These are phyloP conservation scores for Thuja plicata DNA, from an alignment of 83 land plant genomes.

Conservation along the genomic window DNA sequence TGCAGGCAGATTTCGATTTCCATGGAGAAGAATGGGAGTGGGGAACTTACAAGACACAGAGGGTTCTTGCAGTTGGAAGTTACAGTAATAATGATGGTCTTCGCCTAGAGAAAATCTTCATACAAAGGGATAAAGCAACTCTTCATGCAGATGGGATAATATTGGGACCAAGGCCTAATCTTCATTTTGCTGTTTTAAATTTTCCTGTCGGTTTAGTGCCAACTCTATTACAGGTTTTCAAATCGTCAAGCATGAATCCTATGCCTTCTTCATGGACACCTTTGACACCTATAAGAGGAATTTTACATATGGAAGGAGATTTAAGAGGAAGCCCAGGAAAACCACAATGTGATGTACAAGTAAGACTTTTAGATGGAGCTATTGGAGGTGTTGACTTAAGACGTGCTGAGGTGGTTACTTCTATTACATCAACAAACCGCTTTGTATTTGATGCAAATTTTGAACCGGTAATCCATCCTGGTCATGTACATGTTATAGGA, in stretches of 20 bases:
- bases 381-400: constrained; percentile 95
- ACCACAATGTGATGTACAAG: constrained; percentile 97
- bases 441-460: constrained; percentile 96
- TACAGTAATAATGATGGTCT: constrained; percentile 91
- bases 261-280: constrained; percentile 67
- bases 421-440: constrained; percentile 82
- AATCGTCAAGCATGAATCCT: constrained; percentile 68
- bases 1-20: constrained; percentile 95
- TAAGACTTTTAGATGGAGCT: constrained; percentile 91
- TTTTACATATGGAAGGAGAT: constrained; percentile 96
- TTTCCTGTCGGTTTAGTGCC: constrained; percentile 94
- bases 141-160: constrained; percentile 98
- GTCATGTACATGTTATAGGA: constrained; percentile 94
- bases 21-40: constrained; percentile 99
- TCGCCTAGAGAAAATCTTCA: constrained; percentile 88
- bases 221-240: constrained; percentile 73
- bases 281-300: constrained; percentile 74
- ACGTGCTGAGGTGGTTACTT: constrained; percentile 93
- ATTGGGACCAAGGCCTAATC: constrained; percentile 92
- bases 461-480: constrained; percentile 86
- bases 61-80: constrained; percentile 80
- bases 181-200: constrained; percentile 99
- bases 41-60: constrained; percentile 91
- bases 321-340: constrained; percentile 80
- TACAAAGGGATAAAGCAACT: constrained; percentile 96